phyloP scores from a whole-genome alignment of 805 yeast species.

The Candida namnaoensis region DNA sequence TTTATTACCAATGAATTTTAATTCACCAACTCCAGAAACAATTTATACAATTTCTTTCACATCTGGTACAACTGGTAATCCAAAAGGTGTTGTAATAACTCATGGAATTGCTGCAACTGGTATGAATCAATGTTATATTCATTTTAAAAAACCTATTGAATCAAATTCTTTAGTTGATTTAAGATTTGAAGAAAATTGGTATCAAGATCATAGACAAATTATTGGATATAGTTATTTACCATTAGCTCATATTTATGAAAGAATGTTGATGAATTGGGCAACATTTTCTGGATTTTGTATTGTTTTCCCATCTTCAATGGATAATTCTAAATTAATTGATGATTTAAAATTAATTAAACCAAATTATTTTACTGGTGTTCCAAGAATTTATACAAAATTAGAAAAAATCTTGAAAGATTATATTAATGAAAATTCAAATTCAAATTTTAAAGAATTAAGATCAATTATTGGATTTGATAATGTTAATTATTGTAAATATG shows the following conservation, averaged over 20 bases:
- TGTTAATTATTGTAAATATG: conserved; percentile 28
- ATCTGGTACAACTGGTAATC: conserved; percentile 69
- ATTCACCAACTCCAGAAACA: conserved; percentile 43
- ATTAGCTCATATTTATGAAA: conserved; percentile 49
- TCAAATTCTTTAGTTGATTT: no score
- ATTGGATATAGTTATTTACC: conserved; percentile 37
- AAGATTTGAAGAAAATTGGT: no score
- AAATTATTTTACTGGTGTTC: conserved; percentile 43
- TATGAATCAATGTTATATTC: conserved; percentile 29
- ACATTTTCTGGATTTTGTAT: conserved; percentile 20
- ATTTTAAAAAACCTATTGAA: conserved; percentile 15
- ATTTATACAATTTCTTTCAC: conserved; percentile 61
- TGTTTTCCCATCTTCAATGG: conserved; percentile 41
- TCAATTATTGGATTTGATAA: conserved; percentile 36
- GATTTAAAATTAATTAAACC: conserved; percentile 49
- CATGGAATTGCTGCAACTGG: conserved; percentile 43
- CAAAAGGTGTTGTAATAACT: conserved; percentile 58
- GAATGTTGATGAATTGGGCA: conserved; percentile 29
- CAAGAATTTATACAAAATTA: conserved; percentile 51
- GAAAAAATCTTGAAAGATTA: conserved; percentile 36
- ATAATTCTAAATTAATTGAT: conserved; percentile 41
- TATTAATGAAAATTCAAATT: conserved; percentile 2
- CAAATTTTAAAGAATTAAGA: conserved; percentile 37
- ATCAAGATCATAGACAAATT: conserved; percentile 15
- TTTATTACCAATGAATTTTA: conserved; percentile 24